Evolutionary conservation across 805 yeast species (phyloP).

Genomic region (Candida sphagnicola): DNA sequence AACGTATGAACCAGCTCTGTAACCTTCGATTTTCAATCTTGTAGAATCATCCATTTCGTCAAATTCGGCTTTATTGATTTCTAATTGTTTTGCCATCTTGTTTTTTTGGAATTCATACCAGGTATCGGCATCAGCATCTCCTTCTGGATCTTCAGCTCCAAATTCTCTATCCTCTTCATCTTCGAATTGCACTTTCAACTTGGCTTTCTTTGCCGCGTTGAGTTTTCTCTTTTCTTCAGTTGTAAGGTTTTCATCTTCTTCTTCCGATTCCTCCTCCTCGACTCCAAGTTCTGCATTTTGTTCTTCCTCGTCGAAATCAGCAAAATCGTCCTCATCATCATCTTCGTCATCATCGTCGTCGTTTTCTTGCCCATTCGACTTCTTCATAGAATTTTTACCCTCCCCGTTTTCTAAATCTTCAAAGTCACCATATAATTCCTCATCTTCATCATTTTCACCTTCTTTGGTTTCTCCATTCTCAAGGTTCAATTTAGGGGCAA

Average conservation of each 20-base stretch:
- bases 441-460: slow-evolving; percentile 39
- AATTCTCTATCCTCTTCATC: slow-evolving; percentile 63
- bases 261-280: slow-evolving; percentile 39
- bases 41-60: slow-evolving; percentile 72
- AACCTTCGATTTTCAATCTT: slow-evolving; percentile 84
- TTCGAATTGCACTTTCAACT: slow-evolving; percentile 84
- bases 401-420: slow-evolving; percentile 40
- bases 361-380: slow-evolving; percentile 23
- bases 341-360: slow-evolving; percentile 27
- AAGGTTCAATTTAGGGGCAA: slow-evolving; percentile 46
- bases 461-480: slow-evolving; percentile 21
- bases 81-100: slow-evolving; percentile 92
- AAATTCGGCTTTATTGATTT: slow-evolving; percentile 81
- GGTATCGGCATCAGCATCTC: slow-evolving; percentile 72
- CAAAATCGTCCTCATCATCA: slow-evolving; percentile 38
- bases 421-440: slow-evolving; percentile 51
- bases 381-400: slow-evolving; percentile 21
- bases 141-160: slow-evolving; percentile 79
- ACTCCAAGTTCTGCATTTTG: slow-evolving; percentile 39
- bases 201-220: slow-evolving; percentile 88
- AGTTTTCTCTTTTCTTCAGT: slow-evolving; percentile 72
- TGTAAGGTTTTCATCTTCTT: slow-evolving; percentile 41
- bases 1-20: slow-evolving; percentile 89
- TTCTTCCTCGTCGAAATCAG: slow-evolving; percentile 52
- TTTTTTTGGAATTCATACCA: slow-evolving; percentile 98